phyloP scores from a whole-genome alignment of 192 early-diverging fungal species.

The Funneliformis geosporum region DNA sequence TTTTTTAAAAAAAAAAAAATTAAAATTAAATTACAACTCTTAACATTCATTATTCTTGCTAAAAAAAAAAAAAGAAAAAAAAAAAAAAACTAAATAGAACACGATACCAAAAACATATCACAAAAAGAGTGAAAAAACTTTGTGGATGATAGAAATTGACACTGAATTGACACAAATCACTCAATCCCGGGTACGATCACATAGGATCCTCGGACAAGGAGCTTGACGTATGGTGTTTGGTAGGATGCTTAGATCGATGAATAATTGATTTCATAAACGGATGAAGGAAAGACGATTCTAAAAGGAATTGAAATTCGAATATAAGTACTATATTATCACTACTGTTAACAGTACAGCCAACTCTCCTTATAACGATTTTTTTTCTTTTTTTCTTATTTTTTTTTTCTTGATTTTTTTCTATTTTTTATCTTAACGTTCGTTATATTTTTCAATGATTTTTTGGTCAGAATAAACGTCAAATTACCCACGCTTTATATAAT shows the following conservation, averaged over 20 bases:
- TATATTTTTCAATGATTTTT: not conserved
- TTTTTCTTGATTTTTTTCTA: not conserved
- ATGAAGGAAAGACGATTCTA: conserved; percentile 14
- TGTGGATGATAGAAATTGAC: no score
- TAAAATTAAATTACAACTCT: no score
- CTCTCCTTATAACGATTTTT: conserved; percentile 9
- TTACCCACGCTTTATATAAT: no score
- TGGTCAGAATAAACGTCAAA: not conserved
- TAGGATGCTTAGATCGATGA: not conserved
- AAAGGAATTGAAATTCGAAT: not conserved
- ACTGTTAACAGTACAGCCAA: not conserved
- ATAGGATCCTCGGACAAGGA: not conserved
- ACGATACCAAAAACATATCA: no score
- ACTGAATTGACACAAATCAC: no score
- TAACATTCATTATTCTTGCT: no score
- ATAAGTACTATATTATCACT: not conserved
- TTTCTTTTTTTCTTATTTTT: not conserved
- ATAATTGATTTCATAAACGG: conserved; percentile 14
- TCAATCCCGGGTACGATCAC: no score
- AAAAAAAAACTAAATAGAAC: no score
- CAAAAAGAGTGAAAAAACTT: no score
- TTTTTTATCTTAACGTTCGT: not conserved
- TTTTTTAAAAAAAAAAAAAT: no score
- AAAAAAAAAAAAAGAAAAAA: no score
- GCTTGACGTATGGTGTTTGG: not conserved